Conservation (phyloP, 768 basidiomycete species). For the Favolaschia claudopus region DNA sequence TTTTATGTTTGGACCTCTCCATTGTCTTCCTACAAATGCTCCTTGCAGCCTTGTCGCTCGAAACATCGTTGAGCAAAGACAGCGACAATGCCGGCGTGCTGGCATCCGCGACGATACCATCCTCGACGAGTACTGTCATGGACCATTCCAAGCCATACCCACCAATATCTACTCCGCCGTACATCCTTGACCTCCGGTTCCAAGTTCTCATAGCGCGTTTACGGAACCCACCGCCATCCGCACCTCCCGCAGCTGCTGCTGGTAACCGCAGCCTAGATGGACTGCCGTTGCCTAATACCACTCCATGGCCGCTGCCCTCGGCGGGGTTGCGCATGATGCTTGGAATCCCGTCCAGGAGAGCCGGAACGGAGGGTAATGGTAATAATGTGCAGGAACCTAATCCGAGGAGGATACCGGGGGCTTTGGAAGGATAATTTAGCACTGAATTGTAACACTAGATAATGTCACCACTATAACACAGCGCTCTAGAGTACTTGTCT, state of each 20-base stretch:
- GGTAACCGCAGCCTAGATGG: slow-evolving; percentile 33
- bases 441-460: slow-evolving; percentile 1
- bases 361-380: slow-evolving; percentile 32
- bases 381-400: not conserved
- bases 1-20: slow-evolving; percentile 71
- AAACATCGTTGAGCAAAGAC: slow-evolving; percentile 55
- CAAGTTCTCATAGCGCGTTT: slow-evolving; percentile 62
- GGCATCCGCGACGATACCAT: slow-evolving; percentile 24
- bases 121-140: slow-evolving; percentile 33
- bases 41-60: slow-evolving; percentile 74
- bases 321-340: slow-evolving; percentile 57
- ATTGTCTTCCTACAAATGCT: slow-evolving; percentile 73
- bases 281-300: slow-evolving; percentile 69
- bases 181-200: slow-evolving; percentile 72
- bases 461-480: slow-evolving; percentile 1
- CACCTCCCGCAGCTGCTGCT: slow-evolving; percentile 36
- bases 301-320: slow-evolving; percentile 58
- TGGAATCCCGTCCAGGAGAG: slow-evolving; percentile 52
- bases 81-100: slow-evolving; percentile 34
- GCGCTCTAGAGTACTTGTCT: too few relatives aligned
- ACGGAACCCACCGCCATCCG: slow-evolving; percentile 61
- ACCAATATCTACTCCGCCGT: slow-evolving; percentile 41
- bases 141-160: slow-evolving; percentile 33
- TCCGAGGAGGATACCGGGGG: slow-evolving; percentile 22
- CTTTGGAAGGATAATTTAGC: slow-evolving; percentile 16